Evolutionary conservation across 1,284 basidiomycete genomes (phyloP).

Genomic region (Mycena citricolor): DNA sequence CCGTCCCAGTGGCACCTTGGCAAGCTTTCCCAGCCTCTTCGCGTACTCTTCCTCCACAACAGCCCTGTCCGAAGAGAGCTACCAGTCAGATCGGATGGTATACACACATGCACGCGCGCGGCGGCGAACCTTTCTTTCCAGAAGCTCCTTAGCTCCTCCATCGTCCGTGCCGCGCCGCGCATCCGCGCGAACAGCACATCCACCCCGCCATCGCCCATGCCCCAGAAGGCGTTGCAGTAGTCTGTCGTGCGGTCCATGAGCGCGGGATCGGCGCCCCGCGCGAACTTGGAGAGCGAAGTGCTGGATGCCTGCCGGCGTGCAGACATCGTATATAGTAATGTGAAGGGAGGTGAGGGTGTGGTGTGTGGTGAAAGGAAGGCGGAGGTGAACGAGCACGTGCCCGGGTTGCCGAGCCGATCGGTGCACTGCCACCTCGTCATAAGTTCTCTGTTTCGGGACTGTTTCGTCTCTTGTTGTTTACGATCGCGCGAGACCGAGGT

Average conservation of each 20-base stretch:
- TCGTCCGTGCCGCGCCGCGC: constrained; percentile 80
- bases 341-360: no score
- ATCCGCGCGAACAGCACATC: constrained; percentile 89
- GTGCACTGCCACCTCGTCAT: no score
- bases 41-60: constrained; percentile 78
- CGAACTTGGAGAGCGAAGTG: constrained; percentile 69
- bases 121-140: constrained; percentile 24
- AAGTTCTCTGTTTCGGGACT: no score
- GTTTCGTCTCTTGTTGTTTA: no score
- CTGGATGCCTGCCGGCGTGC: constrained; percentile 72
- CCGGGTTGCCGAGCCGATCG: no score
- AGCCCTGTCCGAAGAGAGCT: constrained; percentile 37
- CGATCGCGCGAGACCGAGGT: no score
- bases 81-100: constrained; percentile 4
- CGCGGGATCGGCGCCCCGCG: constrained; percentile 50
- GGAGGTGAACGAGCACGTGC: no score
- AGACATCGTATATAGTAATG: constrained; percentile 47
- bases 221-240: constrained; percentile 99
- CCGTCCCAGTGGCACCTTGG: constrained; percentile 57
- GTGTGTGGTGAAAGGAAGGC: no score
- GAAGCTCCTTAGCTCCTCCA: constrained; percentile 76
- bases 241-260: constrained; percentile 49
- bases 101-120: constrained; percentile 90
- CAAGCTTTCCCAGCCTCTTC: constrained; percentile 61
- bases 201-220: constrained; percentile 80